Base-by-base conservation (phyloP, 1,139 yeast genomes). In the Taphrina confusa region DNA sequence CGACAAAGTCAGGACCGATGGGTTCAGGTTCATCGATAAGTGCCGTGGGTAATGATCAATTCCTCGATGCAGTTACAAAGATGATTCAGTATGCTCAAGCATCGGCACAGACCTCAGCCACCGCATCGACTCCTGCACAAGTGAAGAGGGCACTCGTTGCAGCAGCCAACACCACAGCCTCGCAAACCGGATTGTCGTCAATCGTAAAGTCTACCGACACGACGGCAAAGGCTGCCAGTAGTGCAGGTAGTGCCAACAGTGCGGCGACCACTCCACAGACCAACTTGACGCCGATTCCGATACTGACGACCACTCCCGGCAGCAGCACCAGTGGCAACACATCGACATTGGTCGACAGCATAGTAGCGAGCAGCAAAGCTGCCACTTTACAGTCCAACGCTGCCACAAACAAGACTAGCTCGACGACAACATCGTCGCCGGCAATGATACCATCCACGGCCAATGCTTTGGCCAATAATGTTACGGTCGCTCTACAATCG, bases 261-360 rank as follows among this genome's bases (percentile, higher is more conserved):
- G n/a, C n/a, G n/a, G n/a, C n/a, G 4, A 37, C 6, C 25, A 37
- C 42, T 37, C 42, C 42, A n/a, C 42, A 37, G n/a, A n/a, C n/a
- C 25, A 25, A 25, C 2, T 25, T 37, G 6, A 37, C 18, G 4
- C 42, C 42, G 4, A 37, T 37, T 5, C 42, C 42, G n/a, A n/a
- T n/a, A 16, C n/a, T 37, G 22, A 18, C 20, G 42, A 37, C 42
- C 6, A 25, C 20, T 2, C 25, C 25, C 6, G 42, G 42, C 9
- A 37, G 42, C 20, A 18, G 25, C 20, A 18, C 42, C 8, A 37
- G 20, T 18, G 42, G n/a, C n/a, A n/a, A n/a, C n/a, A 18, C 42
- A 18, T 2, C 6, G 25, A 2, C 25, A 37, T 4, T 5, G 25
- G 23, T 2, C 9, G 42, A 37, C n/a, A 18, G 25, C n/a, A 37